These are phyloP conservation scores for Eucalyptus grandis DNA, from an alignment of 345 rosid species.

Conservation along the genomic window DNA sequence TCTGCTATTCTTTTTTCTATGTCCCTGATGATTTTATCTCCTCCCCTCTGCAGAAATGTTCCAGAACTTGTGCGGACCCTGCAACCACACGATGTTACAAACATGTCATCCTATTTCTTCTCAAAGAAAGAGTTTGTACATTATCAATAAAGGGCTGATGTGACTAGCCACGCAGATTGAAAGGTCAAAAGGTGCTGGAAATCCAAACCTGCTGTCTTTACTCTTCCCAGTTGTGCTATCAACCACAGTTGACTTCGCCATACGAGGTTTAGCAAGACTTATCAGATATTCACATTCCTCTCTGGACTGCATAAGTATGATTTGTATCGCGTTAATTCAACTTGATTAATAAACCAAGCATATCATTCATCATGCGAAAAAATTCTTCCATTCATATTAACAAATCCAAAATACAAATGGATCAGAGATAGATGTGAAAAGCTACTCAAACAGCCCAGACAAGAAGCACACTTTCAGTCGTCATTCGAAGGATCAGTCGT, in stretches of 20 bases:
- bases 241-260: conserved; percentile 85
- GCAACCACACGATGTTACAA: conserved; percentile 1
- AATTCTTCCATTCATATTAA: background rate
- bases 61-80: conserved; percentile 98
- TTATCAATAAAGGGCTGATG: background rate
- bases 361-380: background rate
- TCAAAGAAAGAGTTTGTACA: background rate
- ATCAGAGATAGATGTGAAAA: background rate
- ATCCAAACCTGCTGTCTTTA: conserved; percentile 70
- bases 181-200: background rate
- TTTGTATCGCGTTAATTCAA: background rate
- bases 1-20: conserved; percentile 92
- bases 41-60: conserved; percentile 72
- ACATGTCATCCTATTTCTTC: background rate
- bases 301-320: conserved; percentile 36
- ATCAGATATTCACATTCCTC: conserved; percentile 87
- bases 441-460: background rate
- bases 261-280: conserved; percentile 71
- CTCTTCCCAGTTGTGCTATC: conserved; percentile 79
- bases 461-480: background rate
- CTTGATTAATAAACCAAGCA: background rate
- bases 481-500: background rate
- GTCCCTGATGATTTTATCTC: conserved; percentile 38
- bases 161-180: background rate
- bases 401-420: background rate